Evolutionary conservation across 2,329 filamentous ascomycete species (phyloP), one percentile per base, ranked within the genome.

Genomic region (Colletotrichum noveboracense): DNA sequence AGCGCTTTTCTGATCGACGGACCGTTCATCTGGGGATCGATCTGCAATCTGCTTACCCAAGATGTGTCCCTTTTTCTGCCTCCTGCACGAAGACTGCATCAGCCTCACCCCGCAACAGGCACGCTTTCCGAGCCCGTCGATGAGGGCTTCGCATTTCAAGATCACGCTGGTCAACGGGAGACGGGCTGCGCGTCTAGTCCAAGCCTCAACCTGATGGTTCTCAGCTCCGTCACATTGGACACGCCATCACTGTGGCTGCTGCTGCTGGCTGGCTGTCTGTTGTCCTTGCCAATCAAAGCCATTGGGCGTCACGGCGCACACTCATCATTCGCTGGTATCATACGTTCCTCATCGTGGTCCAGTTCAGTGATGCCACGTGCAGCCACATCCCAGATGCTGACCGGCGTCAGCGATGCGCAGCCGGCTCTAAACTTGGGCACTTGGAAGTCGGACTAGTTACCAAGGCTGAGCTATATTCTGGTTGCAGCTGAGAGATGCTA

Each of bases 21-120:
- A 24, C 58, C 34, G 64, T 55, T 69, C 70, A 66, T 73, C 70
- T 65, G 70, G 73, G 65, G 74, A 74, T 74, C 64, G 65, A 74
- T 76, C 74, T 76, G 38, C 58, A 75, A 75, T 72, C 56, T 67
- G 70, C 58, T 38, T 73, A 73, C 58, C 65, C 36, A 73, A 62
- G 43, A 64, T 36, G 70, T 34, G 58, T 52, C 48, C 21, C 18
- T 6, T 12, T 16, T 24, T 62, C 62, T 72, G n/a, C 55, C 28
- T 38, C 43, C 55, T 43, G 58, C 58, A 38, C 43, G 43, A 52
- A 13, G 43, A 52, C 48, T 74, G 73, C 70, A 65, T 48, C 56
- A 64, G 62, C 68, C 32, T 75, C 73, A 67, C 70, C 73, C 73
- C 64, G 64, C 73, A 75, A 58, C 70, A 48, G 62, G 70, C 64